These are phyloP conservation scores for Ceraceosorus bombacis DNA, from an alignment of 1,284 basidiomycete genomes.

Conservation along the genomic window DNA sequence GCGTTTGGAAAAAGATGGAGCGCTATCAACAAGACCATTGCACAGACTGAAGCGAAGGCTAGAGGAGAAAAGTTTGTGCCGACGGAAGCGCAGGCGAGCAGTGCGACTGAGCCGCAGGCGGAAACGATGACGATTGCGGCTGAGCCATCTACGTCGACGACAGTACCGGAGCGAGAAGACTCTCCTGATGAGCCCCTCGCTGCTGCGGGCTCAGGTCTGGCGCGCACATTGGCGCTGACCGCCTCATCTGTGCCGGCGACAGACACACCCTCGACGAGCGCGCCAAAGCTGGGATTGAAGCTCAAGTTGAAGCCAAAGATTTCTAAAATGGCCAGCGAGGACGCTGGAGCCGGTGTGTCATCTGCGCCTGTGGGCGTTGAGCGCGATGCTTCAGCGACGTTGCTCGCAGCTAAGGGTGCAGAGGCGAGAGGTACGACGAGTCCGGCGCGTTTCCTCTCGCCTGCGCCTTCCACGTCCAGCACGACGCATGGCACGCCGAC, in stretches of 20 bases:
- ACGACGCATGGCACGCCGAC: background rate
- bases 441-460: constrained; percentile 2
- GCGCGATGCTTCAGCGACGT: background rate
- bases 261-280: constrained; percentile 5
- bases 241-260: constrained; percentile 4
- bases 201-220: background rate
- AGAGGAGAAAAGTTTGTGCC: background rate
- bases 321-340: constrained; percentile 6
- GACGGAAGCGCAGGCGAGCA: background rate
- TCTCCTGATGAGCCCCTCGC: background rate
- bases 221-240: constrained; percentile 3
- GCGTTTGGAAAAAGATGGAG: constrained; percentile 76
- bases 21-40: constrained; percentile 44
- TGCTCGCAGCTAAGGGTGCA: background rate
- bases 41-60: constrained; percentile 41
- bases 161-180: too few species aligned
- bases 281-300: constrained; percentile 14
- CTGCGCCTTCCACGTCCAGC: background rate
- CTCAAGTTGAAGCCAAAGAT: constrained; percentile 17
- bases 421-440: background rate
- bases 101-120: background rate
- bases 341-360: background rate
- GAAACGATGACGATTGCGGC: background rate
- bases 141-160: background rate
- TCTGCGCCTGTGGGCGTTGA: background rate